phyloP scores from a whole-genome alignment of 2,329 filamentous ascomycete species.

The Dryadomyces sulphureus region DNA sequence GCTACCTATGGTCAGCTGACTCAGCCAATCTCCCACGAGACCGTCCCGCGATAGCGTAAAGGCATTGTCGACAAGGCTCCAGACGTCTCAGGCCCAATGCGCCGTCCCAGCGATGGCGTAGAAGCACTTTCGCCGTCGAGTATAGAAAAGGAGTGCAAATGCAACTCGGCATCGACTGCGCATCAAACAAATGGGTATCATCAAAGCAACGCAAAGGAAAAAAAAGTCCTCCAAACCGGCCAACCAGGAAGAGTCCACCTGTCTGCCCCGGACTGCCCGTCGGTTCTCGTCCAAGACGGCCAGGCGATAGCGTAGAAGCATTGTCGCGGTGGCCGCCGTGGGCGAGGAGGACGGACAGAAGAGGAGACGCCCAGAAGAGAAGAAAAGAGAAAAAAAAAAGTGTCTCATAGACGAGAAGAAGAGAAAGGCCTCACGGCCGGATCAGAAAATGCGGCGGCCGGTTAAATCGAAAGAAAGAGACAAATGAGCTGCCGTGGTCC shows the following conservation, averaged over 20 bases:
- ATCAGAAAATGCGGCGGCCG: no score
- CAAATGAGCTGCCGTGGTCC: no score
- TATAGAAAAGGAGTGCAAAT: constrained; percentile 4
- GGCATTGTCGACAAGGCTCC: constrained; percentile 12
- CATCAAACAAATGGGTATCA: constrained; percentile 40
- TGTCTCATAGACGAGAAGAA: no score
- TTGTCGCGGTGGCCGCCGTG: constrained; percentile 16
- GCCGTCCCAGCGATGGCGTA: constrained; percentile 35
- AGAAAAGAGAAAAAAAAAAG: neutral
- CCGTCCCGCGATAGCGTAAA: constrained; percentile 12
- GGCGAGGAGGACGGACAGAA: neutral
- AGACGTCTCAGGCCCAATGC: constrained; percentile 20
- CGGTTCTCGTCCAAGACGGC: neutral
- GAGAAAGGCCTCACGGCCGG: no score
- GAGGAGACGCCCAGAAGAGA: neutral
- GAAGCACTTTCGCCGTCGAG: constrained; percentile 41
- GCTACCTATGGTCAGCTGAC: no score
- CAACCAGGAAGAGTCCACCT: constrained; percentile 2
- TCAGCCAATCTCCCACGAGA: constrained; percentile 8
- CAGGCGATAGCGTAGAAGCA: constrained; percentile 24
- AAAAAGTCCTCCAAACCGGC: constrained; percentile 10
- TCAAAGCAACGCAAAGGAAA: constrained; percentile 14
- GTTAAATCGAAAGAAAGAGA: no score
- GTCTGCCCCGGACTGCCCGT: no score
- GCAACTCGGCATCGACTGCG: constrained; percentile 24